Percentiles rank a stretch among this genome's conserved stretches.
phyloP scores from a whole-genome alignment of 257 asterid species.

The Penstemon davidsonii region DNA sequence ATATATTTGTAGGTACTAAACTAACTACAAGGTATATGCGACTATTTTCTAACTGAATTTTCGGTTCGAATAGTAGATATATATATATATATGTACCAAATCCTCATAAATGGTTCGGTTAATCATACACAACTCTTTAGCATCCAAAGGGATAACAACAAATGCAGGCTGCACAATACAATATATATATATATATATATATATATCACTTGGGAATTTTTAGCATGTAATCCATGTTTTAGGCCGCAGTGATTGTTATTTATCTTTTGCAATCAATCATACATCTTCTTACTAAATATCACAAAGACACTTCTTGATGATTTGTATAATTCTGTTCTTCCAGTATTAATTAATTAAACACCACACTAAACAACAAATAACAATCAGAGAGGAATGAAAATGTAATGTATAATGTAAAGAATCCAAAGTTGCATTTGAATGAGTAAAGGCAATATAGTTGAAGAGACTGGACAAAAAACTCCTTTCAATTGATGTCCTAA shows the following conservation, averaged over 20 bases:
- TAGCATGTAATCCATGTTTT: background rate
- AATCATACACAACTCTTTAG: too few relatives aligned
- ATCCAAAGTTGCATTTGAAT: constrained; percentile 46
- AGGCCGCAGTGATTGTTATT: background rate
- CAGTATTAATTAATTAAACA: background rate
- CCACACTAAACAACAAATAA: constrained; percentile 29
- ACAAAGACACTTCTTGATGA: background rate
- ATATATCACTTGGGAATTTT: background rate
- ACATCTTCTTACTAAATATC: background rate
- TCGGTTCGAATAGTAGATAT: too few relatives aligned
- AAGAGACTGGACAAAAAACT: constrained; percentile 43
- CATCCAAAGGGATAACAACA: constrained; percentile 39
- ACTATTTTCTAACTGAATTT: too few relatives aligned
- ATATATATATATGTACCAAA: too few relatives aligned
- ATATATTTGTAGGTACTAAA: too few relatives aligned
- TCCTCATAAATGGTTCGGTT: too few relatives aligned
- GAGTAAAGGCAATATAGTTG: constrained; percentile 32
- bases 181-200: too few relatives aligned
- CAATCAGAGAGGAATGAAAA: constrained; percentile 21
- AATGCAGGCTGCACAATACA: constrained; percentile 52
- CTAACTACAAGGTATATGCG: too few relatives aligned
- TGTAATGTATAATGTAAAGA: constrained; percentile 28
- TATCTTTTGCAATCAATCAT: too few relatives aligned
- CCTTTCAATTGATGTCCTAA: constrained; percentile 22
- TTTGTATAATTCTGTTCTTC: background rate